Conservation (phyloP, 2,329 filamentous ascomycete species). For the Bipolaris victoriae region DNA sequence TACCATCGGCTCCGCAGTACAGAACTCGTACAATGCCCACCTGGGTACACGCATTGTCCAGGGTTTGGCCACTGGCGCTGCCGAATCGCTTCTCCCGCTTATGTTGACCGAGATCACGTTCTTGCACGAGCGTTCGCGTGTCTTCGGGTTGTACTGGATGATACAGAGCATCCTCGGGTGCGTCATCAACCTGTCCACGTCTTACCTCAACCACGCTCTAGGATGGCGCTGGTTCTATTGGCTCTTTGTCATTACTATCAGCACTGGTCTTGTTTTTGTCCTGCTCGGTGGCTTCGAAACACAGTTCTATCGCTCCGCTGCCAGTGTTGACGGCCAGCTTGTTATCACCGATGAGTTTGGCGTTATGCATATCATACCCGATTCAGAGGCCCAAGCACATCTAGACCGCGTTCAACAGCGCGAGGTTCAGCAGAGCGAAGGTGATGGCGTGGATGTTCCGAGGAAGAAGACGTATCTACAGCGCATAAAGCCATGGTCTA, state of each 20-base stretch:
- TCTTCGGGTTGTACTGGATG: constrained; percentile 8
- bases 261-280: background rate
- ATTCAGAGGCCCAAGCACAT: background rate
- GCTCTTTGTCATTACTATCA: background rate
- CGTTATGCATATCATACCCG: background rate
- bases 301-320: background rate
- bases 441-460: too few species aligned
- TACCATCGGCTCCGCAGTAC: background rate
- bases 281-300: background rate
- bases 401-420: background rate
- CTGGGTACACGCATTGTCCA: background rate
- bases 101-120: constrained; percentile 7
- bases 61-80: background rate
- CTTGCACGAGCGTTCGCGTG: constrained; percentile 3
- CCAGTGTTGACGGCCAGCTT: background rate
- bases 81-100: constrained; percentile 3
- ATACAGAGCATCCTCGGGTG: background rate
- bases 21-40: background rate
- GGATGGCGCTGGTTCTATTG: constrained; percentile 8
- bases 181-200: background rate
- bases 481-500: background rate
- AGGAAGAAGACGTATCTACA: background rate
- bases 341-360: background rate
- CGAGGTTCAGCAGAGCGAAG: too few species aligned
- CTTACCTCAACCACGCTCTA: background rate